A percentile compares a stretch with the other conserved stretches of the same genome.
Evolutionary conservation across 2,329 filamentous ascomycete species (phyloP).

Genomic region (Dothiorella sarmentorum): DNA sequence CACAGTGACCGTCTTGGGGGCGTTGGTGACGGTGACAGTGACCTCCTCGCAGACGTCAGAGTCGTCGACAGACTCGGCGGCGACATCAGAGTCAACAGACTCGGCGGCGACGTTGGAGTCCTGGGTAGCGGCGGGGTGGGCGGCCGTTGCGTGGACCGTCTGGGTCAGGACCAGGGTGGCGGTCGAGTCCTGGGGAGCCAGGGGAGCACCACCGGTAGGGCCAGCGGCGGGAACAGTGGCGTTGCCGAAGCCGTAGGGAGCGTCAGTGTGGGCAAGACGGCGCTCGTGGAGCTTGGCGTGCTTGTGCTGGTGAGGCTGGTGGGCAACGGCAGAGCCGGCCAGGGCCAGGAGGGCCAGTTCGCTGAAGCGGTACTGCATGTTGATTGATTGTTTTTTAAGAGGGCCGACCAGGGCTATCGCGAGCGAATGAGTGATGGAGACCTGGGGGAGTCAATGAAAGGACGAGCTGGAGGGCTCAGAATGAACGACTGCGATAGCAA

Average conservation of each 20-base stretch:
- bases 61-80: conserved; percentile 23
- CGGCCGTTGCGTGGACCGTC: conserved; percentile 24
- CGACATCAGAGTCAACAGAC: conserved; percentile 21
- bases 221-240: conserved; percentile 24
- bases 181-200: conserved; percentile 19
- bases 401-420: conserved; percentile 45
- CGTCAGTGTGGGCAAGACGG: conserved; percentile 9
- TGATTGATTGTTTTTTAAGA: no score
- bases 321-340: conserved; percentile 36
- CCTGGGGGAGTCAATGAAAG: conserved; percentile 36
- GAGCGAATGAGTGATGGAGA: conserved; percentile 30
- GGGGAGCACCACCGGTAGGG: not conserved
- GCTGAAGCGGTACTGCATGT: conserved; percentile 35
- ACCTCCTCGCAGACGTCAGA: conserved; percentile 38
- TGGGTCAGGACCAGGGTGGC: conserved; percentile 22
- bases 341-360: conserved; percentile 44
- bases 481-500: conserved; percentile 31
- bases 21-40: conserved; percentile 35
- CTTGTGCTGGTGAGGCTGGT: conserved; percentile 28
- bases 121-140: no score
- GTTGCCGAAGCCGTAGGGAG: conserved; percentile 28
- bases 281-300: conserved; percentile 18
- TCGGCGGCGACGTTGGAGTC: conserved; percentile 28
- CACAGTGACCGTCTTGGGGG: no score
- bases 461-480: conserved; percentile 32